These are phyloP conservation scores for Saccharomyces hybrid DNA, from an alignment of 1,139 yeast genomes.

Conservation along the genomic window DNA sequence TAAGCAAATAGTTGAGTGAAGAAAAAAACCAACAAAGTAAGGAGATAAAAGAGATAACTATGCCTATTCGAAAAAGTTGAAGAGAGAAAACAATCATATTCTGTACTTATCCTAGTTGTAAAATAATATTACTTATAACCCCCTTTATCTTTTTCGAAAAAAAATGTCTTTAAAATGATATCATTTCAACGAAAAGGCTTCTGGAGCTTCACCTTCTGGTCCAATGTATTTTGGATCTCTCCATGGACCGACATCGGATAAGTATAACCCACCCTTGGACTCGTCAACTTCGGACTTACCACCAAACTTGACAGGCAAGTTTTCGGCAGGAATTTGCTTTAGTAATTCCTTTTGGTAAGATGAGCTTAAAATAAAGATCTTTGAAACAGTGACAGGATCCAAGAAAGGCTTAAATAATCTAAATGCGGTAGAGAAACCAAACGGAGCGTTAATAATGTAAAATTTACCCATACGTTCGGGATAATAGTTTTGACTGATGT, in stretches of 20 bases:
- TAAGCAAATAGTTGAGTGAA: neutral
- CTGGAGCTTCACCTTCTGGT: constrained; percentile 81
- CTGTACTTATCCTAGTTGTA: neutral
- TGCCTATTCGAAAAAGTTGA: neutral
- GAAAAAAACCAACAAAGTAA: neutral
- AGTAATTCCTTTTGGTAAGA: constrained; percentile 73
- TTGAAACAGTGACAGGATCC: constrained; percentile 97
- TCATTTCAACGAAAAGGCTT: constrained; percentile 35
- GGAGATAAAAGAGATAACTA: neutral
- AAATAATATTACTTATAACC: neutral
- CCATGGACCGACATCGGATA: constrained; percentile 96
- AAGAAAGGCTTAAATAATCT: constrained; percentile 83
- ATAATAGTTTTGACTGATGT: constrained; percentile 91
- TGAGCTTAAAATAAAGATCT: constrained; percentile 80
- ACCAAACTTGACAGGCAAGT: constrained; percentile 86
- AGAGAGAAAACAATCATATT: neutral
- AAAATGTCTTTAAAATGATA: neutral
- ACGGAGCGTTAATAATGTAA: constrained; percentile 92
- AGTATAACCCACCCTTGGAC: constrained; percentile 68
- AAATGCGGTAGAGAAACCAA: constrained; percentile 93
- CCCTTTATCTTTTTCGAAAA: neutral
- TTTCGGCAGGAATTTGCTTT: constrained; percentile 88
- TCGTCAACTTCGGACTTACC: constrained; percentile 63
- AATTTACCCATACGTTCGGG: constrained; percentile 99
- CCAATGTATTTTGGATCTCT: constrained; percentile 79